phyloP scores from a whole-genome alignment of 1,284 basidiomycete genomes.

The Pholiota adiposa region DNA sequence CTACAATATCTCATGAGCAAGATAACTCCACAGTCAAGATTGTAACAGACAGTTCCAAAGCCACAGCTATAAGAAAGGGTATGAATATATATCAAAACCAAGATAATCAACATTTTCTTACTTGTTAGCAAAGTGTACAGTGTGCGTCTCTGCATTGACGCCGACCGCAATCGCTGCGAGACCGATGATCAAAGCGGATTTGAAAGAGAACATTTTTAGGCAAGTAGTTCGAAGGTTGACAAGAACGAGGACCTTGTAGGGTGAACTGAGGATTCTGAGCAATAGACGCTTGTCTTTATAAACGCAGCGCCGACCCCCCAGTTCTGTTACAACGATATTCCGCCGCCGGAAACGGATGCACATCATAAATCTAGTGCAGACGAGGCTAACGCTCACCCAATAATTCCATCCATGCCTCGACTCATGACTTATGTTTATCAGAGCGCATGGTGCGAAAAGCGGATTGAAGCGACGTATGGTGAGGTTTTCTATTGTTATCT shows the following conservation, averaged over 20 bases:
- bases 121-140: slow-evolving; percentile 35
- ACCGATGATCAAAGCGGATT: slow-evolving; percentile 17
- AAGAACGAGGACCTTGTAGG: too few relatives aligned
- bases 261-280: too few relatives aligned
- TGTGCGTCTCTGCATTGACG: slow-evolving; percentile 31
- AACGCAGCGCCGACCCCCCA: too few relatives aligned
- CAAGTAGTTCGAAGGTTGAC: too few relatives aligned
- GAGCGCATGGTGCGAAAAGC: background rate
- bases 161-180: slow-evolving; percentile 19
- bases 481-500: background rate
- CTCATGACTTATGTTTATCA: background rate
- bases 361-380: background rate
- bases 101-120: slow-evolving; percentile 7
- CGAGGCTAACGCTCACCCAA: background rate
- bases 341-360: background rate
- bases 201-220: slow-evolving; percentile 24
- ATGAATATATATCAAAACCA: background rate
- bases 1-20: slow-evolving; percentile 17
- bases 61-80: slow-evolving; percentile 13
- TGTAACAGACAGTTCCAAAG: slow-evolving; percentile 20
- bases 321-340: background rate
- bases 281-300: background rate
- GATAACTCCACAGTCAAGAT: background rate
- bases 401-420: background rate
- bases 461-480: background rate